Evolutionary conservation across 2,329 filamentous ascomycete genomes (phyloP), one percentile per base, ranked within the genome.

Genomic region (Coleophoma crateriformis): DNA sequence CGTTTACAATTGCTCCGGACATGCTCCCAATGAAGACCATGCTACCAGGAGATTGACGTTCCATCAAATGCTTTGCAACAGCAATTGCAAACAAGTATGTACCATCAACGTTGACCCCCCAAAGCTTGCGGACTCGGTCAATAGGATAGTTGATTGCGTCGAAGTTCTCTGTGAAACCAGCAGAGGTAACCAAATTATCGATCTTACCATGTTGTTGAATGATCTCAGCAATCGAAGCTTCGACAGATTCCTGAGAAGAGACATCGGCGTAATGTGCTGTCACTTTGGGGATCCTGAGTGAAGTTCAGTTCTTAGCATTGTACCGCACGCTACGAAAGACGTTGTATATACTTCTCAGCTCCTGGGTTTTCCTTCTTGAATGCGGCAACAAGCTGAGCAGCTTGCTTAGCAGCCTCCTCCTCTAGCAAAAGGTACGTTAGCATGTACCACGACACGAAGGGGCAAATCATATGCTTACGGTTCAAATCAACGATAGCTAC

Each of bases 21-120:
- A 97, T 97, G 78, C 87, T 94, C 27, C 91, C 92, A 62, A 96
- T 94, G 74, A 96, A 87, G 61, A 96, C 89, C 67, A 97, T 91
- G 72, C 87, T 94, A 40, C 91, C 92, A 0, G 81, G 75, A 5
- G 79, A 75, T 66, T 91, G 84, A 62, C 88, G 82, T 64, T 85
- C 84, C 82, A 96, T 94, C 55, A 96, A 73, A 65, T 96, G 91
- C 65, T 88, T 88, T 33, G 91, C 92, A 8, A 96, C 86, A 5
- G 81, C 82, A 20, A 85, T 86, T 3, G 91, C 88, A 64, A 92
- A 96, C 34, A 96, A 76, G 67, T 95, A 96, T 48, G 91, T 95
- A 19, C 92, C 92, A 62, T 88, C 89, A 1, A 97, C 90, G 58
- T 96, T 96, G 65, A 96, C 92, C 45, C 83, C 84, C 90, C 90